phyloP scores from a whole-genome alignment of 2,329 filamentous ascomycete species.

The Epichloe amarillans region DNA sequence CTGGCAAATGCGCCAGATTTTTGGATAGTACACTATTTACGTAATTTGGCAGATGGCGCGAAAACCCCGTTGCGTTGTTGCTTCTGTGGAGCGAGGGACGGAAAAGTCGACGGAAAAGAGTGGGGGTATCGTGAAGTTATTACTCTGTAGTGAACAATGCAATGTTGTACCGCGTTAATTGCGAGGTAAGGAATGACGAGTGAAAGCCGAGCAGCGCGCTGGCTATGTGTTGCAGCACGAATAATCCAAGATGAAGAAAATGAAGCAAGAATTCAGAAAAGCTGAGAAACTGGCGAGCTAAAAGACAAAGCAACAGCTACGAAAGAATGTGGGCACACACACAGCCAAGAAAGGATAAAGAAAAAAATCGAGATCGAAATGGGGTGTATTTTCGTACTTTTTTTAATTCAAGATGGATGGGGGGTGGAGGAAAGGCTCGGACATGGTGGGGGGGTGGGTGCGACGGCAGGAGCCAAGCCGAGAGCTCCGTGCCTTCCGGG shows the following conservation, averaged over 20 bases:
- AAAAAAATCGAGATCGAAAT: neutral
- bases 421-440: neutral
- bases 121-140: neutral
- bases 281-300: neutral
- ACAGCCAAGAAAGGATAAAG: neutral
- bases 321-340: neutral
- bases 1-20: neutral
- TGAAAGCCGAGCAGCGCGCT: neutral
- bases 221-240: neutral
- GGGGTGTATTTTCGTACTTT: neutral
- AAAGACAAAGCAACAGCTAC: neutral
- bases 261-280: neutral
- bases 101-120: neutral
- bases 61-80: neutral
- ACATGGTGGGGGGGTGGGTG: neutral
- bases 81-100: conserved; percentile 8
- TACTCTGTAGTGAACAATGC: too few species aligned
- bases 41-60: neutral
- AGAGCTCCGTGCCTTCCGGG: neutral
- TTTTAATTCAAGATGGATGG: neutral
- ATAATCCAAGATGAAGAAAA: neutral
- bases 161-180: neutral
- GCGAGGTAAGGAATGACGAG: neutral
- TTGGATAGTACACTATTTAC: neutral
- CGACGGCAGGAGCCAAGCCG: neutral